A percentile compares a stretch with the other conserved stretches of the same genome.
Conservation (phyloP, 805 yeast species). For the Ascoidea asiatica region DNA sequence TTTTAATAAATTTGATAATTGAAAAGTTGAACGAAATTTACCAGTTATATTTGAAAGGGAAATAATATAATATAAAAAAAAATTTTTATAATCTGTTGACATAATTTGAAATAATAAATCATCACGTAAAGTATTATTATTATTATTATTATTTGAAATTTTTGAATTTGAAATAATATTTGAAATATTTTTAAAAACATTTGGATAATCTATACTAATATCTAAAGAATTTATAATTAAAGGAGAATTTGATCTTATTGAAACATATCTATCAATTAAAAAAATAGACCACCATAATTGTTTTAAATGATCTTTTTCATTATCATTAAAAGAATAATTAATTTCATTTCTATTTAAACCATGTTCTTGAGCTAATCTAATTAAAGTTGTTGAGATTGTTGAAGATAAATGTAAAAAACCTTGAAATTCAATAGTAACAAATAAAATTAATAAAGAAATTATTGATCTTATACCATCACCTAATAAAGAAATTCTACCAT, state of each 20-base stretch:
- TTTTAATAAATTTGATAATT: not conserved
- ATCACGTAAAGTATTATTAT: not conserved
- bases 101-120: too few species aligned
- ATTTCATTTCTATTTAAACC: not conserved
- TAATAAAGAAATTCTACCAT: not conserved
- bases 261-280: not conserved
- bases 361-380: not conserved
- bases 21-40: not conserved
- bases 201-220: not conserved
- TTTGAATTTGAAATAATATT: not conserved
- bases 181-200: too few species aligned
- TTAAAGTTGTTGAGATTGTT: not conserved
- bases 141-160: not conserved
- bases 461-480: not conserved
- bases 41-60: not conserved
- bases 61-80: too few species aligned
- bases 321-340: not conserved
- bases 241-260: not conserved
- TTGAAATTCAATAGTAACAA: not conserved
- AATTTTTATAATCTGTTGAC: too few species aligned
- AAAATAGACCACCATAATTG: not conserved
- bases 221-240: not conserved
- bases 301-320: not conserved
- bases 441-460: not conserved
- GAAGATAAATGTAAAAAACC: not conserved